These are phyloP conservation scores for Amaranthus palmeri DNA, from an alignment of 148 eudicot genomes.

Conservation along the genomic window DNA sequence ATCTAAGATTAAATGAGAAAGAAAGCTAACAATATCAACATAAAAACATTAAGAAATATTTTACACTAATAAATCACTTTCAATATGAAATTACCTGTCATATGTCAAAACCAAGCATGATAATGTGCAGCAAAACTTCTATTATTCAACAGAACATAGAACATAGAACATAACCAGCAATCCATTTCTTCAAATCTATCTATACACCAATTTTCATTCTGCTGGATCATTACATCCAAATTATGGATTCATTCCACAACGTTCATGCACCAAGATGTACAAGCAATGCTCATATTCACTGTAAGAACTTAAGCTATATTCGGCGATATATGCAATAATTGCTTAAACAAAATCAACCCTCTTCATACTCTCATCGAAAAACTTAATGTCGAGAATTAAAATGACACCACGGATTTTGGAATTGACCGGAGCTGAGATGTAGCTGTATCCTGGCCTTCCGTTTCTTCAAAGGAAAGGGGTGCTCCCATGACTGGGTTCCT, in stretches of 20 bases:
- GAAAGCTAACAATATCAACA: no score
- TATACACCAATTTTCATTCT: slow-evolving; percentile 5
- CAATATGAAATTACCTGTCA: no score
- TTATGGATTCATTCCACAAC: background rate
- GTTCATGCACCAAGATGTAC: background rate
- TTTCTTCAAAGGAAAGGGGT: slow-evolving; percentile 41
- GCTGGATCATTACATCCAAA: slow-evolving; percentile 1
- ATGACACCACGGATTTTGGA: slow-evolving; percentile 43
- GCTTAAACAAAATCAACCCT: background rate
- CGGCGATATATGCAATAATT: background rate
- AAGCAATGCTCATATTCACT: background rate
- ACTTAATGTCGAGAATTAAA: slow-evolving; percentile 19
- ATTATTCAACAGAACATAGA: no score
- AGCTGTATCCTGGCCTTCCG: slow-evolving; percentile 55
- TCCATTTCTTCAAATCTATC: background rate
- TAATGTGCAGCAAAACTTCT: no score
- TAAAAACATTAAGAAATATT: no score
- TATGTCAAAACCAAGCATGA: no score
- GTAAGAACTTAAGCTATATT: background rate
- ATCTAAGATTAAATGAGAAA: no score
- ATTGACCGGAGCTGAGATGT: slow-evolving; percentile 35
- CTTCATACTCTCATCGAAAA: background rate
- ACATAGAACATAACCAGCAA: no score
- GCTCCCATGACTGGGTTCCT: slow-evolving; percentile 41
- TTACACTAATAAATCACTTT: no score